Base-by-base conservation (phyloP, 2,329 filamentous ascomycete genomes). In the Claviceps monticola region DNA sequence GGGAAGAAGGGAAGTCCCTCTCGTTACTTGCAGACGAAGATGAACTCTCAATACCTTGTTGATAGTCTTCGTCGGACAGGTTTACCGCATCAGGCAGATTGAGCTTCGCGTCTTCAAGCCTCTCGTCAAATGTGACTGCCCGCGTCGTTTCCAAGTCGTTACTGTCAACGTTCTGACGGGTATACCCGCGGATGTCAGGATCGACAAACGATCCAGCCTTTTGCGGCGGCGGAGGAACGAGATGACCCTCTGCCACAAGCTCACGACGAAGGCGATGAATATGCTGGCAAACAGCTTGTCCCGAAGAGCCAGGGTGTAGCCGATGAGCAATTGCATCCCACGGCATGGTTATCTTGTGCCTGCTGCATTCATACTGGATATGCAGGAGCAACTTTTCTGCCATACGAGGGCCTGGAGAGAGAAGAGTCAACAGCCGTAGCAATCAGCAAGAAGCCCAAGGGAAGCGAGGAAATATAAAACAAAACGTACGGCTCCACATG, bases 341-440 rank as follows among this genome's bases (percentile, higher is more conserved):
- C 0, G 70, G 69, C 0, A 73, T 11, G 1, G 63, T 58, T 23
- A 67, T 57, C 29, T 61, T 61, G 47, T 62, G 56, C 5, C 63
- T 56, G 13, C 54, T 52, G 38, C 61, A 66, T 56, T 74, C 72
- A 37, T 71, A 74, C 11, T 68, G 60, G 0, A 73, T 55, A 51
- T 67, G 58, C 0, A 74, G 59, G 0, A 74, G 52, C 0, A 73
- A 56, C 57, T 74, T 74, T 39, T 74, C 72, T 0, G 64, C 60
- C 69, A 74, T 75, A 9, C 71, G 67, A 9, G 69, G 66, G 1
- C 70, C 72, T 75, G n/a, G 38, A 17, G 41, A 21, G 11, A 37
- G 17, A 47, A 38, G 21, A 17, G 9, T 34, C 9, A 36, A n/a
- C n/a, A 17, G 23, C 26, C 23, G 4, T 29, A 19, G 14, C 29